These are phyloP conservation scores for Claviceps sp. DNA, from an alignment of 2,329 filamentous ascomycete species.

Conservation along the genomic window DNA sequence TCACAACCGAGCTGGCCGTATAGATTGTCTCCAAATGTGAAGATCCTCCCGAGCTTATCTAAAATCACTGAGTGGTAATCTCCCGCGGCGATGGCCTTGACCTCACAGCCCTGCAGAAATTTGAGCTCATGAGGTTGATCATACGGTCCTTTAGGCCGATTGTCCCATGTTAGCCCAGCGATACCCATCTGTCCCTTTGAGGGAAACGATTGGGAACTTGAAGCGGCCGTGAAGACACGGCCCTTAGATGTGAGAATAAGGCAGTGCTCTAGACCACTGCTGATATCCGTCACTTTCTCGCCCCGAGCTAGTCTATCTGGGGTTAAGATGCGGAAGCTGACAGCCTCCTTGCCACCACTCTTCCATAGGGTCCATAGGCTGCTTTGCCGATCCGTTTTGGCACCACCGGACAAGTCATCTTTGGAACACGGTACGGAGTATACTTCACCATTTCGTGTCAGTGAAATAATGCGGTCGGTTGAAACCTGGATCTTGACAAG, in stretches of 20 bases:
- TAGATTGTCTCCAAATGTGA: constrained; percentile 83
- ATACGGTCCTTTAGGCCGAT: constrained; percentile 61
- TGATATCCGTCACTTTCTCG: constrained; percentile 62
- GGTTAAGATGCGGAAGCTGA: constrained; percentile 62
- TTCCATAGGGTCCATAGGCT: constrained; percentile 62
- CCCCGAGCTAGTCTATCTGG: constrained; percentile 50
- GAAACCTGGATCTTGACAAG: constrained; percentile 66
- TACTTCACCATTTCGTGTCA: constrained; percentile 61
- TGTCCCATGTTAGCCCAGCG: constrained; percentile 67
- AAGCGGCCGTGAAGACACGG: constrained; percentile 78
- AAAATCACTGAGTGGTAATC: constrained; percentile 76
- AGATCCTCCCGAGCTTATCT: constrained; percentile 63
- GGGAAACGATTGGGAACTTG: constrained; percentile 66
- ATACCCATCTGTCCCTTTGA: constrained; percentile 77
- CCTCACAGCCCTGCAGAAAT: constrained; percentile 55
- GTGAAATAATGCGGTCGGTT: constrained; percentile 66
- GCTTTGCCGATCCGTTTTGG: constrained; percentile 44
- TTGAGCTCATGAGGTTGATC: constrained; percentile 72
- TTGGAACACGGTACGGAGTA: constrained; percentile 74
- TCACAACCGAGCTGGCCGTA: constrained; percentile 85
- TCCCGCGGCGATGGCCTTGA: constrained; percentile 65
- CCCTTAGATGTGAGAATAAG: constrained; percentile 74
- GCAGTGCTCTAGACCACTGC: constrained; percentile 72
- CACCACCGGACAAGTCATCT: constrained; percentile 51
- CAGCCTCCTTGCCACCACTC: constrained; percentile 18